Evolutionary conservation across 2,329 filamentous ascomycete species (phyloP).

Genomic region (Penicillium sp.): DNA sequence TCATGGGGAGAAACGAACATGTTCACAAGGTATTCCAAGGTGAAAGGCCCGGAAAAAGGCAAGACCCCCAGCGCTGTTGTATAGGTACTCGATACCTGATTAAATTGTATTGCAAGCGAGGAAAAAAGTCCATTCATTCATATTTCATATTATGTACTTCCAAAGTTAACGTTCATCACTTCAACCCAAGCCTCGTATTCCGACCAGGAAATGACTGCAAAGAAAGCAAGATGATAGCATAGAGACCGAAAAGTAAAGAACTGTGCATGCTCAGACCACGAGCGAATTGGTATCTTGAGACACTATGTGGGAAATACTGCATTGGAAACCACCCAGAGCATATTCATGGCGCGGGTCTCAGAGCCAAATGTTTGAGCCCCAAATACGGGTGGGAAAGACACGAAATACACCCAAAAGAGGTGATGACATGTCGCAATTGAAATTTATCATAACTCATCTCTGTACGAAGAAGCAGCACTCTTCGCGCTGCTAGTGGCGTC

Average conservation of each 20-base stretch:
- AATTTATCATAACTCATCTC: constrained; percentile 27
- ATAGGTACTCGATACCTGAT: too few relatives aligned
- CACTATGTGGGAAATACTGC: constrained; percentile 41
- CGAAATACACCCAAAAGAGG: constrained; percentile 1
- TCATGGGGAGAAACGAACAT: too few relatives aligned
- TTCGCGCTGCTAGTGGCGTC: constrained; percentile 49
- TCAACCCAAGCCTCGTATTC: constrained; percentile 4
- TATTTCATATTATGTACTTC: constrained; percentile 15
- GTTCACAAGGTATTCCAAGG: too few relatives aligned
- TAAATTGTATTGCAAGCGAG: not conserved
- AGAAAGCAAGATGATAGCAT: constrained; percentile 5
- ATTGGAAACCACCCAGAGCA: constrained; percentile 18
- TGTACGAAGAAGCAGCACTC: constrained; percentile 40
- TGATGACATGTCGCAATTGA: not conserved
- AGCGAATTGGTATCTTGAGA: constrained; percentile 27
- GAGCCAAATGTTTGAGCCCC: constrained; percentile 3
- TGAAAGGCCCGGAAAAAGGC: too few relatives aligned
- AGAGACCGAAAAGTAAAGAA: constrained; percentile 21
- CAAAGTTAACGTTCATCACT: constrained; percentile 7
- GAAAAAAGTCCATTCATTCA: constrained; percentile 2
- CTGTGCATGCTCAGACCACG: constrained; percentile 27
- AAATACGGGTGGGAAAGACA: constrained; percentile 13
- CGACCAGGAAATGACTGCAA: constrained; percentile 3
- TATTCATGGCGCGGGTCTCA: constrained; percentile 8
- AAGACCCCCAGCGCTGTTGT: too few relatives aligned